Evolutionary conservation across 345 rosid genomes (phyloP).

Genomic region (Syzygium aromaticum): DNA sequence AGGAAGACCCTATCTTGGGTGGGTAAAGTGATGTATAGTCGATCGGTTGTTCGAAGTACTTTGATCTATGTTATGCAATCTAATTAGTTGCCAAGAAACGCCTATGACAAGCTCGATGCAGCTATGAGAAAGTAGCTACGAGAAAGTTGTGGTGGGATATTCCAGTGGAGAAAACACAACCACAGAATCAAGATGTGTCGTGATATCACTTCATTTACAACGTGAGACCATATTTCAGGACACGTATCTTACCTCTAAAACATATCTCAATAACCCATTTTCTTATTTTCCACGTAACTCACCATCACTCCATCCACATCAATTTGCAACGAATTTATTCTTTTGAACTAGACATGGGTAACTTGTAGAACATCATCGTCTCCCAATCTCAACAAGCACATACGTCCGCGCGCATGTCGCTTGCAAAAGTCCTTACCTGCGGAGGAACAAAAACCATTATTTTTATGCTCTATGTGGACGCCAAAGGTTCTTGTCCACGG

Average conservation of each 20-base stretch:
- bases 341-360: neutral
- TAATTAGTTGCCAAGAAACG: neutral
- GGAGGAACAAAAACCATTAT: neutral
- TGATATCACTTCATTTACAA: neutral
- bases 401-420: neutral
- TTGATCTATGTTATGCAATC: neutral
- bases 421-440: neutral
- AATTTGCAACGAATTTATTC: neutral
- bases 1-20: neutral
- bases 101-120: fast-evolving
- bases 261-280: neutral
- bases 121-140: neutral
- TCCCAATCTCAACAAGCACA: neutral
- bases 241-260: neutral
- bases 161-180: neutral
- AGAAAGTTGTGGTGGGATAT: neutral
- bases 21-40: neutral
- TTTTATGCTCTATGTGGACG: neutral
- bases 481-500: neutral
- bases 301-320: neutral
- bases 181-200: neutral
- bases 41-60: neutral
- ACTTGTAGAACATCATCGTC: neutral
- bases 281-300: neutral
- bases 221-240: neutral